Base-by-base conservation (phyloP, 805 yeast species). In the Debaryomyces maramus region DNA sequence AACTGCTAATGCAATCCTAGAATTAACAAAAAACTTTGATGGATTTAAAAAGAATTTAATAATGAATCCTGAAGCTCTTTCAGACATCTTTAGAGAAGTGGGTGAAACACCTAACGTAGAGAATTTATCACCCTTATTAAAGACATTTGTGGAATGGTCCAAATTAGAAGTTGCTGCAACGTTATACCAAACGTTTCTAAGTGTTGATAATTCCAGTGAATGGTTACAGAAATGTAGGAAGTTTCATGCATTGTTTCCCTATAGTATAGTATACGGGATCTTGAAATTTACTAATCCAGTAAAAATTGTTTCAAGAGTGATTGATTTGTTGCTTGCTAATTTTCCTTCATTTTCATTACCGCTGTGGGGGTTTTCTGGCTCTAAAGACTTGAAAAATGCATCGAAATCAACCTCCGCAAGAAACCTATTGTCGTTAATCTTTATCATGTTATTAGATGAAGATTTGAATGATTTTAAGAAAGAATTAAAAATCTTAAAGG, bases 211-310 rank as follows among this genome's bases (percentile, higher is more conserved):
- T 45, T 81, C 96, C 1, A 78, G 81, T 44, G 96, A 88, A 50
- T 68, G 86, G 50, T 81, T 84, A 51, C 72, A 76, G 9, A 88
- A 88, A 54, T 66, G 85, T 22, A 79, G 80, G 47, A 77, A 83
- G 41, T 64, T 93, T 28, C 97, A 91, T 63, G 65, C 73, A 22
- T 55, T 88, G 43, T 78, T 91, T 65, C 99, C 98, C 0, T 93
- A 91, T 59, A 65, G 75, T 1, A 56, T 91, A 24, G 78, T 90
- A 60, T 81, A 82, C 31, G 86, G 87, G 15, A 84, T 91, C 16
- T 61, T 93, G 54, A 76, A 81, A 53, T 80, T 84, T 44, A 88
- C 98, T 0, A 91, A 91, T 55, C 98, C 99, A 2, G 79, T 89
- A 63, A 78, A 83, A 30, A 81, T 91, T 19, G 80, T 88, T 67